Evolutionary conservation across 306 rosid genomes (phyloP).

Genomic region (Malus orientalis): DNA sequence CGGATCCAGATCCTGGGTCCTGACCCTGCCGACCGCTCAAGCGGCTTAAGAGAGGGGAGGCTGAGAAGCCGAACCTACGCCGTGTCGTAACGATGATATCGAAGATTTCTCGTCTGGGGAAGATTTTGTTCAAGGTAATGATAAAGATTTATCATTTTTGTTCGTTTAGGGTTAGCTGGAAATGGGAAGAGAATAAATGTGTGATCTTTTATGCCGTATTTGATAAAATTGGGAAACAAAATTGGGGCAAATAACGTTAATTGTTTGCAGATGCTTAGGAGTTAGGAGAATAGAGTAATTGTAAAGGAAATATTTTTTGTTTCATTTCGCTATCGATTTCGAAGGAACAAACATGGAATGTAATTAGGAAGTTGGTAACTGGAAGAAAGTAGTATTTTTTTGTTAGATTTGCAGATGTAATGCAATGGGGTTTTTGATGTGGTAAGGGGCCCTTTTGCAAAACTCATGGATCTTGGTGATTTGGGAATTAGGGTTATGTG

Average conservation of each 20-base stretch:
- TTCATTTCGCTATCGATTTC: not conserved
- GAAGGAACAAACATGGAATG: not conserved
- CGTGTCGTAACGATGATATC: conserved; percentile 45
- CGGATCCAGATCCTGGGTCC: conserved; percentile 30
- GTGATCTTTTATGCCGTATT: not conserved
- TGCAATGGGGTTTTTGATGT: not conserved
- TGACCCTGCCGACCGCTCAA: conserved; percentile 36
- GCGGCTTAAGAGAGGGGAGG: conserved; percentile 61
- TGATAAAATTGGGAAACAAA: not conserved
- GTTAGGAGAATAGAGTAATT: not conserved
- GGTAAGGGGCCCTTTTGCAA: not conserved
- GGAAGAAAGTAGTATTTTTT: not conserved
- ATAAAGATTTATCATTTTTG: not conserved
- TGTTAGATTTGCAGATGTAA: not conserved
- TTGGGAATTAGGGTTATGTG: not conserved
- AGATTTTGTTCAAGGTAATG: conserved; percentile 25
- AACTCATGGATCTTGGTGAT: not conserved
- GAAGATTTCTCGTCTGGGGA: conserved; percentile 73
- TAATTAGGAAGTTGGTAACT: not conserved
- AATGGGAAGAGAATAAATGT: not conserved
- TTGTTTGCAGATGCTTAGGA: no score
- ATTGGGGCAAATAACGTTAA: not conserved
- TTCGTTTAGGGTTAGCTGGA: not conserved
- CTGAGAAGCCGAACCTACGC: conserved; percentile 7
- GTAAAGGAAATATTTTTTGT: not conserved